Evolutionary conservation across 345 rosid species (phyloP).

Genomic region (Salix purpurea): DNA sequence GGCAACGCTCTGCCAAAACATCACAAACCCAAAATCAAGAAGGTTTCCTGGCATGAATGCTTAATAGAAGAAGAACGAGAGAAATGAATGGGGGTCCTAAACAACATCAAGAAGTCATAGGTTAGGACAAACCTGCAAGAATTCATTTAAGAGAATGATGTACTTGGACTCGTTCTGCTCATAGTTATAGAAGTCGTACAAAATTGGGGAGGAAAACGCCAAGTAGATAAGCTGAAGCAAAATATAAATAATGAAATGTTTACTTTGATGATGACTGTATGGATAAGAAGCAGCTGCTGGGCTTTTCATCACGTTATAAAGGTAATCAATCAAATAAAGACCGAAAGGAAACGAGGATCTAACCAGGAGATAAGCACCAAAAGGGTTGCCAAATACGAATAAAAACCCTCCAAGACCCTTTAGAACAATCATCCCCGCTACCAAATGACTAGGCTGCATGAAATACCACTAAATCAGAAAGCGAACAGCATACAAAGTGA

Average conservation of each 20-base stretch:
- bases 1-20: conserved; percentile 57
- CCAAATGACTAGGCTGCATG: conserved; percentile 51
- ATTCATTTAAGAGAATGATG: conserved; percentile 46
- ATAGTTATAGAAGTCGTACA: conserved; percentile 86
- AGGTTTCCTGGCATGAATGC: not conserved
- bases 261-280: not conserved
- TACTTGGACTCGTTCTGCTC: conserved; percentile 39
- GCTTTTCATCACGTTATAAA: not conserved
- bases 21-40: not conserved
- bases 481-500: not conserved
- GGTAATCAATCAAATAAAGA: not conserved
- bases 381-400: conserved; percentile 63
- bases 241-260: not conserved
- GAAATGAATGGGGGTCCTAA: not conserved
- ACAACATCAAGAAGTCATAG: not conserved
- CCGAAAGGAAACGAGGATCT: conserved; percentile 8
- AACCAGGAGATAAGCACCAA: conserved; percentile 45
- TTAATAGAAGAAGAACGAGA: not conserved
- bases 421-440: conserved; percentile 23
- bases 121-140: conserved; percentile 52
- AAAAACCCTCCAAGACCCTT: conserved; percentile 80
- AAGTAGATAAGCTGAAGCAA: conserved; percentile 55
- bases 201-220: conserved; percentile 52
- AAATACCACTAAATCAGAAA: conserved; percentile 11
- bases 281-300: not conserved